Base-by-base conservation (phyloP, 495 filamentous ascomycete species). In the Lindgomyces ingoldianus region DNA sequence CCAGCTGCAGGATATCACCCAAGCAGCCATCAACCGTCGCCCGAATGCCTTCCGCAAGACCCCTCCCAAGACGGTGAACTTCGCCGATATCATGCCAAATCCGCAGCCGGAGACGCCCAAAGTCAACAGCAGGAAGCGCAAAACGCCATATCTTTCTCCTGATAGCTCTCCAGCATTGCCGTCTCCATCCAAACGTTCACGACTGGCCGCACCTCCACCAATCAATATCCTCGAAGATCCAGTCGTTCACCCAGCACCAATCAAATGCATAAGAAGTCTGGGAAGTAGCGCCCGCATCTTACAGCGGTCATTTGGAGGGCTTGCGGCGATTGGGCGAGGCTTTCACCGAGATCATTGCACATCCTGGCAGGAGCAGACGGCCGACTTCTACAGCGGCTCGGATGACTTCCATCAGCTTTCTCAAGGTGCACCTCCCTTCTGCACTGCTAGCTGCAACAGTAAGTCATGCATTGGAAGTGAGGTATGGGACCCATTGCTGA, bases 281-380 rank as follows among this genome's bases (percentile, higher is more conserved):
- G 62, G 68, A 39, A 30, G 48, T 45, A 49, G 36, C 57, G 44
- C 71, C 4, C 79, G 80, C 27, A 72, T 82, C 27, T 76, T 74
- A 69, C 77, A 64, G 76, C 81, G 48, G 57, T 72, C 61, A 70
- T 79, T 67, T 65, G 83, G 73, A 66, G 80, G 71, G 73, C 74
- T 19, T 72, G 73, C 53, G 75, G 76, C 18, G 67, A 70, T 54
- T 42, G 81, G 79, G 51, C 74, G 76, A 72, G 81, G 82, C 44
- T 49, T 76, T 74, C 48, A 41, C 44, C 47, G 45, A 30, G 68
- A 71, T 45, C 58, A 76, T 16, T 62, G 55, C 52, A 26, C 69
- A 79, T 87, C 89, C 65, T 94, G 88, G 88, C 83, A 87, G 77
- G 80, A 85, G 62, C 79, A 91, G 60, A 91, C 89, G 0, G 83